Evolutionary conservation across 352 stramenopile genomes (phyloP), one percentile per base, ranked within the genome.

Genomic region (Phytopythium kandeliae): DNA sequence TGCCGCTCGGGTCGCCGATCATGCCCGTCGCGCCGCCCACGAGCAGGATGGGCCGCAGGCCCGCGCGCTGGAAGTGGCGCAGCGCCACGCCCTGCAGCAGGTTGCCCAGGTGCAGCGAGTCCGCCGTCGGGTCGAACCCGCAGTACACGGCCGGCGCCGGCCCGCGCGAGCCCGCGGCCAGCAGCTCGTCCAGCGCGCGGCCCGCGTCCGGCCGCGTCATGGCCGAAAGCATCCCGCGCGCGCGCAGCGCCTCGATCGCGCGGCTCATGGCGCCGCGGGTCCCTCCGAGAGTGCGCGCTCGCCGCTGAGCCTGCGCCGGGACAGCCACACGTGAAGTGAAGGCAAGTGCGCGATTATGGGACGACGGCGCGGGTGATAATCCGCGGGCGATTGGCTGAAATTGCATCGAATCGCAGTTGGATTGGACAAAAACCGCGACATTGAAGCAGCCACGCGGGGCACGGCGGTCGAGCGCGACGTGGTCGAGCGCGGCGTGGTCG

Each of bases 1-100:
- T 99, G 54, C 96, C 96, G 45, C 96, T 99, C 21, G 97, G 97
- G 73, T 99, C 97, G 33, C 97, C 97, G 30, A 99, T 97, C 71
- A 95, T 84, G 10, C 88, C 90, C 9, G 90, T 97, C 34, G 87
- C 88, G 35, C 89, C 89, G 12, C 81, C 80, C 33, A 90, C 78
- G 42, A 94, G 59, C 36, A 94, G 66, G 57, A 99, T 97, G 21
- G 96, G 96, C 12, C 91, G 87, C 65, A 94, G 47, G 6, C 86
- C 88, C 3, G 82, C 81, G 48, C 70, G 51, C 62, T 96, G 86
- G 60, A 97, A 96, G 70, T 92, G 82, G 48, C 82, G 78, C 58
- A 97, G 55, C 19, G 86, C 85, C 34, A 95, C 86, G 58, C 84
- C 74, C 52, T 91, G 81, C 45, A 96, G 67, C 55, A 97, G 49